Evolutionary conservation across 2,329 filamentous ascomycete genomes (phyloP).

Genomic region (Aspergillus arachidicola): DNA sequence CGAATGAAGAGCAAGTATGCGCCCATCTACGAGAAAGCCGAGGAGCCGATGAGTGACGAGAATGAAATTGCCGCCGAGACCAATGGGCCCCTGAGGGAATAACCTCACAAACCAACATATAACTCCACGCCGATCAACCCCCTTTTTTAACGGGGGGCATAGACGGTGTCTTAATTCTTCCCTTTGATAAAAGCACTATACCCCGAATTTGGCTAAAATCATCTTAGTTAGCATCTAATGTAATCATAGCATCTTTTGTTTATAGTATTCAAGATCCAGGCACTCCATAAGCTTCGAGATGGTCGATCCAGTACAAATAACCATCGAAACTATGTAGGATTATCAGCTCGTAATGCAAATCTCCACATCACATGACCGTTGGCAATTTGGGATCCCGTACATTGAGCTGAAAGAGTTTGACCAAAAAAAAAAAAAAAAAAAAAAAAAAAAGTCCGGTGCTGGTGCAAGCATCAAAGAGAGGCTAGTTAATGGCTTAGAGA

Average conservation of each 20-base stretch:
- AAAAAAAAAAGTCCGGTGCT: too few relatives aligned
- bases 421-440: too few relatives aligned
- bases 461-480: too few relatives aligned
- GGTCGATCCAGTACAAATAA: not conserved
- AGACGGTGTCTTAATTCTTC: not conserved
- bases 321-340: not conserved
- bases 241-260: not conserved
- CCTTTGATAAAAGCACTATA: not conserved
- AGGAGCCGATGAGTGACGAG: not conserved
- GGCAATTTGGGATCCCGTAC: too few relatives aligned
- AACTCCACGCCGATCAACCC: not conserved
- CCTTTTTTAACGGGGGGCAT: not conserved
- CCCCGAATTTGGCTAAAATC: not conserved
- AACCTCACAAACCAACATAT: too few relatives aligned
- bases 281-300: not conserved
- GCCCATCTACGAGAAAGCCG: slow-evolving; percentile 11
- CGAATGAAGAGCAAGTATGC: slow-evolving; percentile 16
- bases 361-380: too few relatives aligned
- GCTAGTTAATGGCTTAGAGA: too few relatives aligned
- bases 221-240: not conserved
- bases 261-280: not conserved
- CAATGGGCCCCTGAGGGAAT: not conserved
- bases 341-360: too few relatives aligned
- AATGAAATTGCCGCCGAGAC: not conserved
- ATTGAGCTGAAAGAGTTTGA: too few relatives aligned